Evolutionary conservation across 352 stramenopile species (phyloP), one percentile per base, ranked within the genome.

Genomic region (Pythium monospermum): DNA sequence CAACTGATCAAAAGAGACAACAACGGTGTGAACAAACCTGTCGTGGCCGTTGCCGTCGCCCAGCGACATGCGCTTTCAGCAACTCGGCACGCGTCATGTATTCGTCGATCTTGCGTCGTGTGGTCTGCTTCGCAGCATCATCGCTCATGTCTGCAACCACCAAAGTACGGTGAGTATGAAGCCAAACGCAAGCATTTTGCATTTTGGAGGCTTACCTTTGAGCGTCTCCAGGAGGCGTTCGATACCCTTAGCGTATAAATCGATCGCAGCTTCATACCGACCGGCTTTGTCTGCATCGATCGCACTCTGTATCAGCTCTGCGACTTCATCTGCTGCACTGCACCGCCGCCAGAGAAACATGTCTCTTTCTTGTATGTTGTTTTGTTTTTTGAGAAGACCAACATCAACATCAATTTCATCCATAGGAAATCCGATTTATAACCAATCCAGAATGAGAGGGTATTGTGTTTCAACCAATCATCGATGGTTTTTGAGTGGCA

Each of bases 81-180:
- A 75, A 53, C 68, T 94, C 83, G 1, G 83, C 83, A 11, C 83
- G 66, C 31, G 80, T 61, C 74, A 94, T 91, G 53, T 88, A 91
- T 53, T 85, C 78, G 27, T 88, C 67, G 26, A 91, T 91, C 49
- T 85, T 80, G 15, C 57, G 46, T 4, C 71, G 49, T 51, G 76
- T 50, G 1, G 69, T 41, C 22, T 66, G 58, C 18, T 69, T 58
- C 10, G 60, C 58, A 4, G 66, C 50, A 3, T 85, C 75, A 6
- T 69, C 46, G 6, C 53, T 47, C 21, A 70, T 50, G 28, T 67
- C 70, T 88, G 30, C 8, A n/a, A n/a, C n/a, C n/a, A n/a, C n/a
- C n/a, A n/a, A n/a, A n/a, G n/a, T n/a, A n/a, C n/a, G n/a, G n/a
- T n/a, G n/a, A n/a, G n/a, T n/a, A n/a, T n/a, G 22, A 27, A 11